Conservation (phyloP, 768 basidiomycete species). For the Termitomyces sp. region DNA sequence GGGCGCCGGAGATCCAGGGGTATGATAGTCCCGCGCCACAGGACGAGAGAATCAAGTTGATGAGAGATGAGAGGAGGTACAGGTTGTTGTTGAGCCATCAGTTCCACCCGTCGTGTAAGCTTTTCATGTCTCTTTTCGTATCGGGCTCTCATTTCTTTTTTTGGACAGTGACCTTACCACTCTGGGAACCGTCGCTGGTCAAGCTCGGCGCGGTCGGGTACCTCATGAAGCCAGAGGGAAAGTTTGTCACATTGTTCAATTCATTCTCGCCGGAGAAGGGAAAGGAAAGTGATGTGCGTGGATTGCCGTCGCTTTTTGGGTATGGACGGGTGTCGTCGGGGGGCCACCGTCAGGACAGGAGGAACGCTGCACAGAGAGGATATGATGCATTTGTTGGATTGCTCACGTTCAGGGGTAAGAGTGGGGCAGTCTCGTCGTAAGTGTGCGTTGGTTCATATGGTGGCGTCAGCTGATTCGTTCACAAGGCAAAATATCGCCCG, state of each 20-base stretch:
- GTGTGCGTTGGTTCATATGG: constrained; percentile 11
- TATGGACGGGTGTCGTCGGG: constrained; percentile 54
- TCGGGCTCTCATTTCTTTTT: neutral
- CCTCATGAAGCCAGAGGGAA: constrained; percentile 56
- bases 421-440: constrained; percentile 35
- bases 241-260: constrained; percentile 70
- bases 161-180: constrained; percentile 55
- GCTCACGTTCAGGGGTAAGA: constrained; percentile 36
- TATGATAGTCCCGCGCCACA: constrained; percentile 33
- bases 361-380: constrained; percentile 53
- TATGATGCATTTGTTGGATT: constrained; percentile 49
- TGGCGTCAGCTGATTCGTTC: neutral
- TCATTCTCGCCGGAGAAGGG: constrained; percentile 49
- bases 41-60: constrained; percentile 32
- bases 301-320: constrained; percentile 54
- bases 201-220: constrained; percentile 73
- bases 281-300: constrained; percentile 32
- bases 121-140: neutral
- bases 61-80: constrained; percentile 61
- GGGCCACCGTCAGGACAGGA: constrained; percentile 48
- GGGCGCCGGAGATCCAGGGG: constrained; percentile 16
- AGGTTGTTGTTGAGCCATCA: constrained; percentile 59
- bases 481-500: constrained; percentile 39
- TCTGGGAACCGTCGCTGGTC: constrained; percentile 66
- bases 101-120: constrained; percentile 63